Conservation (phyloP, 2,329 filamentous ascomycete genomes). For the Aspergillus proliferans region DNA sequence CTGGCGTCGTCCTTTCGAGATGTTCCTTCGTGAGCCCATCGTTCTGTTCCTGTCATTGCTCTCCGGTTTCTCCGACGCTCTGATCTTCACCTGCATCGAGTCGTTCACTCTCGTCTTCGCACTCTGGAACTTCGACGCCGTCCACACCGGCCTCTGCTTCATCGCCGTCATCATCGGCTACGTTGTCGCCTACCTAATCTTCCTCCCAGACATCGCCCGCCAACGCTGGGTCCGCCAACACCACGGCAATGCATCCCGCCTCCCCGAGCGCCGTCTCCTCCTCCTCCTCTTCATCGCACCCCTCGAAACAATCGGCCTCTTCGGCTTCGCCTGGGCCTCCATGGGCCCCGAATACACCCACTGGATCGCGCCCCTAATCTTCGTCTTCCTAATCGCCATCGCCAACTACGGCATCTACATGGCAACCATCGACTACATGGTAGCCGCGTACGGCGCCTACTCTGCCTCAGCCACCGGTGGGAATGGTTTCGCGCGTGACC, state of each 20-base stretch:
- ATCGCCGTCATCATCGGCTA: constrained; percentile 47
- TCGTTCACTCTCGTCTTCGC: constrained; percentile 56
- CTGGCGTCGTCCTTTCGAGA: constrained; percentile 62
- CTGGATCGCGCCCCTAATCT: constrained; percentile 64
- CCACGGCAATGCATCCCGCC: constrained; percentile 43
- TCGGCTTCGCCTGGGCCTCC: constrained; percentile 64
- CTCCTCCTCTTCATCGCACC: constrained; percentile 59
- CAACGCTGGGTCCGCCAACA: constrained; percentile 32
- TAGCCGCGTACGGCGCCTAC: constrained; percentile 66
- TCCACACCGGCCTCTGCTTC: constrained; percentile 17
- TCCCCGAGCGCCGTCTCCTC: constrained; percentile 60
- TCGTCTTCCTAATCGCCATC: constrained; percentile 60
- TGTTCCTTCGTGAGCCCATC: constrained; percentile 70
- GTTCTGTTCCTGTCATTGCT: constrained; percentile 64
- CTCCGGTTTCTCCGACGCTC: constrained; percentile 65
- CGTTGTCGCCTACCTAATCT: constrained; percentile 48
- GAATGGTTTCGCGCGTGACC: constrained; percentile 68
- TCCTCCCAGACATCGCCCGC: constrained; percentile 46
- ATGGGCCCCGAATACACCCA: constrained; percentile 57
- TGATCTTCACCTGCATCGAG: constrained; percentile 74
- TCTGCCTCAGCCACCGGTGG: constrained; percentile 69
- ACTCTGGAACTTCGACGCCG: constrained; percentile 16
- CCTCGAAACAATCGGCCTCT: constrained; percentile 59
- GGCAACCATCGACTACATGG: constrained; percentile 73
- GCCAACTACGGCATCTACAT: constrained; percentile 71